These are phyloP conservation scores for Coleophoma eucalyptorum DNA, from an alignment of 2,329 filamentous ascomycete genomes.

Conservation along the genomic window DNA sequence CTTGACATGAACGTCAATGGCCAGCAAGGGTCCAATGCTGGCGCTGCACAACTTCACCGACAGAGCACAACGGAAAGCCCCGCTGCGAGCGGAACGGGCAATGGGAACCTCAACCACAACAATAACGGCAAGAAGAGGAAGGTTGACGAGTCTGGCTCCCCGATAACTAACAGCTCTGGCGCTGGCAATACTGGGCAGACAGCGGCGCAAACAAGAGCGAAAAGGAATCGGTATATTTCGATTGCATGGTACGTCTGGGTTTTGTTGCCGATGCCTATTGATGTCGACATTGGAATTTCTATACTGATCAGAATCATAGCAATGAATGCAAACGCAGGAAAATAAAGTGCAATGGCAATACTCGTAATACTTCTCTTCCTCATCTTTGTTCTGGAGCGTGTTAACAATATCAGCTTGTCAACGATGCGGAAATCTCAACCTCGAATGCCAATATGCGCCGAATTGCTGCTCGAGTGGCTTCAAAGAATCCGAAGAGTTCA, in stretches of 20 bases:
- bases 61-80: constrained; percentile 25
- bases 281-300: background rate
- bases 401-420: constrained; percentile 42
- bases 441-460: constrained; percentile 61
- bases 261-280: background rate
- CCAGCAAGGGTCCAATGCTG: constrained; percentile 1
- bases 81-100: constrained; percentile 14
- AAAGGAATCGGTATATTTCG: constrained; percentile 31
- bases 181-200: background rate
- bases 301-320: constrained; percentile 32
- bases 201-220: constrained; percentile 25
- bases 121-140: constrained; percentile 27
- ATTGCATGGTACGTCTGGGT: constrained; percentile 27
- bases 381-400: background rate
- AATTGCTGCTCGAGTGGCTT: constrained; percentile 73
- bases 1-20: constrained; percentile 21
- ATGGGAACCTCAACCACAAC: constrained; percentile 4
- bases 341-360: constrained; percentile 71
- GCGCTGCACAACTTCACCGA: no score
- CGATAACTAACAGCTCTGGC: no score
- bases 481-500: constrained; percentile 86
- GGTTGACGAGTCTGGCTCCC: constrained; percentile 11
- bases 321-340: constrained; percentile 75
- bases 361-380: constrained; percentile 23
- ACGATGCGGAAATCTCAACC: constrained; percentile 64